Percentiles rank a stretch among this genome's conserved stretches.
These are phyloP conservation scores for Kwoniella bestiolae DNA, from an alignment of 768 basidiomycete genomes.

Conservation along the genomic window DNA sequence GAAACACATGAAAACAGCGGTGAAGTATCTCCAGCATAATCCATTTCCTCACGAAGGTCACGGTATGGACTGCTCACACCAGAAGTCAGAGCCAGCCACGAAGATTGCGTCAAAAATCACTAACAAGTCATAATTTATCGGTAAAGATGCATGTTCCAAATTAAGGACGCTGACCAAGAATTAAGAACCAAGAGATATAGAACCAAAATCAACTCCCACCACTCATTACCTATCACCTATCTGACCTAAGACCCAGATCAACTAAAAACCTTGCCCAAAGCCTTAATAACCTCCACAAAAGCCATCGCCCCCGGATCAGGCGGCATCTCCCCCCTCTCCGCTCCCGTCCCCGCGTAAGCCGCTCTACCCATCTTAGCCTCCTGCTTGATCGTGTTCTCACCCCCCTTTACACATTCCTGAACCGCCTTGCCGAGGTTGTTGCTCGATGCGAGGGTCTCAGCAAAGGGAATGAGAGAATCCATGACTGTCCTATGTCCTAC, in stretches of 20 bases:
- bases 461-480: conserved; percentile 56
- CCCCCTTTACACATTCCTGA: conserved; percentile 42
- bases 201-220: too few relatives aligned
- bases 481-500: conserved; percentile 55
- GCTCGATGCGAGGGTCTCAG: conserved; percentile 39
- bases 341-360: conserved; percentile 49
- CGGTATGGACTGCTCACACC: too few relatives aligned
- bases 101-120: background rate
- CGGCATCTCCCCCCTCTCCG: conserved; percentile 40
- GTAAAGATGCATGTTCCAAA: too few relatives aligned
- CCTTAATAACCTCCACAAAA: conserved; percentile 47
- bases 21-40: too few relatives aligned
- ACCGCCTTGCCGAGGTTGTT: conserved; percentile 42
- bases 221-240: background rate
- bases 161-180: too few relatives aligned
- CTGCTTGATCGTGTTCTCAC: conserved; percentile 41
- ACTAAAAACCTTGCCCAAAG: conserved; percentile 37
- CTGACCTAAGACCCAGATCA: too few relatives aligned
- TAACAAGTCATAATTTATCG: too few relatives aligned
- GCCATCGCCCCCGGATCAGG: conserved; percentile 57
- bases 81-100: too few relatives aligned
- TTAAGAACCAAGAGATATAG: too few relatives aligned
- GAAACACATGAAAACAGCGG: too few relatives aligned
- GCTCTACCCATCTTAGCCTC: conserved; percentile 53
- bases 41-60: too few relatives aligned